Percentiles rank a stretch among this genome's conserved stretches.
phyloP scores from a whole-genome alignment of 2,329 filamentous ascomycete species.

The Fusarium stilboides region DNA sequence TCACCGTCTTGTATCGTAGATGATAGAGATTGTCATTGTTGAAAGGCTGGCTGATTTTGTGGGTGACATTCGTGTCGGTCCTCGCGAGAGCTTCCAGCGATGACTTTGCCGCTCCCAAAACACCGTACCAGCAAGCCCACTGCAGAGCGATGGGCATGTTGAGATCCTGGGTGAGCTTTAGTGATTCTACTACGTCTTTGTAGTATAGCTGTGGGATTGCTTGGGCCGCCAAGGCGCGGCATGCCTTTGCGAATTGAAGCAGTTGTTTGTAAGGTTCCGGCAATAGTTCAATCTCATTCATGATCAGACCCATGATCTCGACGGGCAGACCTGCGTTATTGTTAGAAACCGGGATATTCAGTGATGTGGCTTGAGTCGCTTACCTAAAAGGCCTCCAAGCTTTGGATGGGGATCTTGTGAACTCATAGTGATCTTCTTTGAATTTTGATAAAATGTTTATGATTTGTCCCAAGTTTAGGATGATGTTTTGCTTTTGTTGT shows the following conservation, averaged over 20 bases:
- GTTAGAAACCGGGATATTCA: slow-evolving; percentile 1
- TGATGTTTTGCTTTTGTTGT: too few species aligned
- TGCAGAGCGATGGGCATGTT: slow-evolving; percentile 30
- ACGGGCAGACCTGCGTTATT: slow-evolving; percentile 24
- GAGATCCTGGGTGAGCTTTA: background rate
- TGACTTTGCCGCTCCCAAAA: slow-evolving; percentile 18
- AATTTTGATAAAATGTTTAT: too few species aligned
- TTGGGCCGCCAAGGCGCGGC: slow-evolving; percentile 13
- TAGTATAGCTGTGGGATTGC: slow-evolving; percentile 27
- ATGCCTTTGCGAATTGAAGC: slow-evolving; percentile 21
- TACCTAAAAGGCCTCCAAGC: too few species aligned
- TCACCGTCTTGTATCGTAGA: slow-evolving; percentile 19
- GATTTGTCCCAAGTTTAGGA: too few species aligned
- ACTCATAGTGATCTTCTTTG: too few species aligned
- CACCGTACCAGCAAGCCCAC: slow-evolving; percentile 42
- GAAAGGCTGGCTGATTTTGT: slow-evolving; percentile 24
- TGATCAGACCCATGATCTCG: slow-evolving; percentile 29
- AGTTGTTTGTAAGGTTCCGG: slow-evolving; percentile 19
- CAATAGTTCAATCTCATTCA: slow-evolving; percentile 21
- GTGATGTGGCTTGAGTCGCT: too few species aligned
- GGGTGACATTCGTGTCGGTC: slow-evolving; percentile 2
- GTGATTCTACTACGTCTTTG: slow-evolving; percentile 19
- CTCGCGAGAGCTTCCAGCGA: slow-evolving; percentile 22
- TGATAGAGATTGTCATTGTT: slow-evolving; percentile 17
- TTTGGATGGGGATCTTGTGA: too few species aligned